Evolutionary conservation across 139 green algal species (phyloP).

Genomic region (Gonium pectorale): DNA sequence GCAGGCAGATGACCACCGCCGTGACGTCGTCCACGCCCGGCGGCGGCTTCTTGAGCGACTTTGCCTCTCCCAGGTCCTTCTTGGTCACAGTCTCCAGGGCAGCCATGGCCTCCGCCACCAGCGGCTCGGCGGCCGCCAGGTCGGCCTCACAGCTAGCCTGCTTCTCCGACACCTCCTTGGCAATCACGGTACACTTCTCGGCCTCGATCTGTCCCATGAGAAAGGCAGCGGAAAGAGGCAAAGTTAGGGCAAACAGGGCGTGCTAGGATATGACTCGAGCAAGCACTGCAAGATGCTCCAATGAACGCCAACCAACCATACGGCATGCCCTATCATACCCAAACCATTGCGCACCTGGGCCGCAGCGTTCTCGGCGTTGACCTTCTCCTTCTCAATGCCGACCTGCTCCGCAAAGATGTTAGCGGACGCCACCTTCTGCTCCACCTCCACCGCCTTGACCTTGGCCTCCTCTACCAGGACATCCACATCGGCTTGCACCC

Average conservation of each 20-base stretch:
- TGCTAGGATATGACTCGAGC: no score
- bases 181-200: conserved; percentile 86
- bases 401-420: conserved; percentile 86
- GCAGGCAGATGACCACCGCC: conserved; percentile 87
- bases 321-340: no score
- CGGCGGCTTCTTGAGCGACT: conserved; percentile 92
- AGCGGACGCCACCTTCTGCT: conserved; percentile 87
- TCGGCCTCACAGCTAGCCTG: conserved; percentile 84
- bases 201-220: conserved; percentile 73
- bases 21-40: conserved; percentile 92
- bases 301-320: no score
- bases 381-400: conserved; percentile 90
- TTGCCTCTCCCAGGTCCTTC: conserved; percentile 90
- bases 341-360: conserved; percentile 45
- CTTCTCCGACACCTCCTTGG: conserved; percentile 85
- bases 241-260: no score
- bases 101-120: conserved; percentile 82
- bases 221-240: neutral
- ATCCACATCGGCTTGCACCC: conserved; percentile 83
- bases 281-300: no score
- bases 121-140: conserved; percentile 87
- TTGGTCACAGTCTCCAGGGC: conserved; percentile 93
- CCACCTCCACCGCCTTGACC: conserved; percentile 87
- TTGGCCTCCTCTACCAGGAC: conserved; percentile 89
- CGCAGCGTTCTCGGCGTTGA: conserved; percentile 85